These are phyloP conservation scores for Dendryphion nanum DNA, from an alignment of 2,329 filamentous ascomycete species.

Conservation along the genomic window DNA sequence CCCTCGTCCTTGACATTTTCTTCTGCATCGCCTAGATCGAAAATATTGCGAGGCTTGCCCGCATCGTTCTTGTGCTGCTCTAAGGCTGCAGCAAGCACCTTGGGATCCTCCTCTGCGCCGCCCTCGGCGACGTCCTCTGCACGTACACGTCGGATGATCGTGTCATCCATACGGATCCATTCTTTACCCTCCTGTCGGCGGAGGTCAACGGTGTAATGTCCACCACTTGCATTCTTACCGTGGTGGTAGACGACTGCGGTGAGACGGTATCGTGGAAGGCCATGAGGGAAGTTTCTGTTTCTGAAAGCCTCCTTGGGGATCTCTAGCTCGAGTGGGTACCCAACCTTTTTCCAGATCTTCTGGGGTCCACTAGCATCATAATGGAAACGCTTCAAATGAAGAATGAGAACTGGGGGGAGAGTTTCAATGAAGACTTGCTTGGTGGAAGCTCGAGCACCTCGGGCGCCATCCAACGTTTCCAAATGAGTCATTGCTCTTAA, in stretches of 20 bases:
- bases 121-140: slow-evolving; percentile 87
- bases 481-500: slow-evolving; percentile 79
- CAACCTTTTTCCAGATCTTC: slow-evolving; percentile 98
- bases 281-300: too few relatives aligned
- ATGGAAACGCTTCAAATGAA: slow-evolving; percentile 96
- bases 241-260: slow-evolving; percentile 95
- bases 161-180: slow-evolving; percentile 96
- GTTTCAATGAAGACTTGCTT: slow-evolving; percentile 96
- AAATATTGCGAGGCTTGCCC: slow-evolving; percentile 65
- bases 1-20: slow-evolving; percentile 65
- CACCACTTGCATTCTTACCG: slow-evolving; percentile 91
- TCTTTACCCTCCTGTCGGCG: slow-evolving; percentile 90
- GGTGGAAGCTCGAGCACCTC: slow-evolving; percentile 75
- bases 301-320: slow-evolving; percentile 88
- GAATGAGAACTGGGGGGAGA: slow-evolving; percentile 84
- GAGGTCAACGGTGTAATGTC: slow-evolving; percentile 97
- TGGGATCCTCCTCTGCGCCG: slow-evolving; percentile 76
- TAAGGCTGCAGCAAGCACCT: slow-evolving; percentile 63
- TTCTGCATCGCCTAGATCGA: slow-evolving; percentile 62
- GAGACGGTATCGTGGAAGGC: slow-evolving; percentile 78
- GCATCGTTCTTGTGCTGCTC: slow-evolving; percentile 64
- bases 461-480: slow-evolving; percentile 79
- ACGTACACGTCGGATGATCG: slow-evolving; percentile 78
- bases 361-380: slow-evolving; percentile 88
- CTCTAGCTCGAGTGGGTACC: slow-evolving; percentile 91